phyloP scores from a whole-genome alignment of 1,139 yeast species.

The Casaregolazyma lundiana region DNA sequence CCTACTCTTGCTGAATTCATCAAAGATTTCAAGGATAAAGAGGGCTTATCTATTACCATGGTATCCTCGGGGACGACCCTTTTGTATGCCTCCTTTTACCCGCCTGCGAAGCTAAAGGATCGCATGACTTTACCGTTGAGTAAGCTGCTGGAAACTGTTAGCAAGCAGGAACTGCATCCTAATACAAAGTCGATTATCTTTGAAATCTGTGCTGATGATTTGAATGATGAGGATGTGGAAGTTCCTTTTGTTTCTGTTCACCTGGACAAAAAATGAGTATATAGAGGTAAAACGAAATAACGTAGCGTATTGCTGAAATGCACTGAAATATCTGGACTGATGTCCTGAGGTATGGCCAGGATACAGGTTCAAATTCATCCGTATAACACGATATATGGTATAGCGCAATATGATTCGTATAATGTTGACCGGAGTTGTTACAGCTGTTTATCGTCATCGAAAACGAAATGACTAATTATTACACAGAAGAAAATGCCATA shows the following conservation, averaged over 20 bases:
- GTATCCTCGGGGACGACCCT: constrained; percentile 86
- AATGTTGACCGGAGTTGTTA: no score
- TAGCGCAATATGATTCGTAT: no score
- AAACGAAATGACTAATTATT: no score
- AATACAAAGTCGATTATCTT: constrained; percentile 74
- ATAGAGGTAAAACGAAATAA: no score
- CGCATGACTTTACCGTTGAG: constrained; percentile 66
- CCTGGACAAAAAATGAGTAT: constrained; percentile 13
- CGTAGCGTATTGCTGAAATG: no score
- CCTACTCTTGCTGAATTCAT: constrained; percentile 71
- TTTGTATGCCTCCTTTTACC: constrained; percentile 89
- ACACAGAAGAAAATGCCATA: no score
- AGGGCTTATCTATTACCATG: constrained; percentile 87
- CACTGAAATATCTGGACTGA: no score
- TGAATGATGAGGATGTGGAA: constrained; percentile 91
- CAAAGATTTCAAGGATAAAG: constrained; percentile 70
- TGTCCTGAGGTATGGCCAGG: no score
- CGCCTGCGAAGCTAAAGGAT: constrained; percentile 82
- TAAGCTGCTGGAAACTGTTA: constrained; percentile 70
- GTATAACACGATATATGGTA: no score
- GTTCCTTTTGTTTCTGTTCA: constrained; percentile 66
- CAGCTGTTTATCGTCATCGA: no score
- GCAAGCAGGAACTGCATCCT: constrained; percentile 76
- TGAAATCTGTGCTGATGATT: constrained; percentile 90
- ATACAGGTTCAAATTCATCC: no score